These are phyloP conservation scores for Saccharomycopsis babjevae DNA, from an alignment of 805 yeast genomes.

Conservation along the genomic window DNA sequence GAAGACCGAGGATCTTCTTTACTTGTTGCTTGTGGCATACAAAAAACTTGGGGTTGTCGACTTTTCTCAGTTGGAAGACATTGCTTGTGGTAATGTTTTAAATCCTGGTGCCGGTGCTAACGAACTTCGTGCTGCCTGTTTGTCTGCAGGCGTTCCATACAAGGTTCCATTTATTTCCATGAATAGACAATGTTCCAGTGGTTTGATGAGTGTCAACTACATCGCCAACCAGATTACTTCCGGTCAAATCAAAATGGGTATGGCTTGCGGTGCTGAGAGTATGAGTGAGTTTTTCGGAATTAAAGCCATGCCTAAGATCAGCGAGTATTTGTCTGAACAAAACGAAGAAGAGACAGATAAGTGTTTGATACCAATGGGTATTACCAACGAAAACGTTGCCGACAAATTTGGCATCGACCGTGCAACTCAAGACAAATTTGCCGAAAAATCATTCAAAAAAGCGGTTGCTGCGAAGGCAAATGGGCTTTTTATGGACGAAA, in stretches of 20 bases:
- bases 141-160: conserved; percentile 86
- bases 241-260: conserved; percentile 86
- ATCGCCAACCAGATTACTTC: conserved; percentile 77
- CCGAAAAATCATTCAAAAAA: conserved; percentile 76
- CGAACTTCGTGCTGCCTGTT: conserved; percentile 85
- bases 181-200: conserved; percentile 93
- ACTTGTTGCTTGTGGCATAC: conserved; percentile 52
- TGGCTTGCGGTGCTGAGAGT: conserved; percentile 89
- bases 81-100: conserved; percentile 84
- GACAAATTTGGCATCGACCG: conserved; percentile 54
- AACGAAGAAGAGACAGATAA: conserved; percentile 41
- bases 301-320: conserved; percentile 52
- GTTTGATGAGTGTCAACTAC: conserved; percentile 81
- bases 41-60: conserved; percentile 42
- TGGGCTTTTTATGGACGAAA: conserved; percentile 82
- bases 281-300: conserved; percentile 91
- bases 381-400: conserved; percentile 88
- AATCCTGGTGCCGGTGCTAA: conserved; percentile 91
- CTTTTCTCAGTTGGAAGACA: conserved; percentile 62
- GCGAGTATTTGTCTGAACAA: conserved; percentile 35
- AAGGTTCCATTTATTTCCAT: conserved; percentile 69
- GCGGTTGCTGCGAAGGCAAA: conserved; percentile 63
- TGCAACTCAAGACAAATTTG: conserved; percentile 74
- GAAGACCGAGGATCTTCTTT: conserved; percentile 67
- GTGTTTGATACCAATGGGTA: conserved; percentile 93